These are phyloP conservation scores for Delonix regia DNA, from an alignment of 306 rosid genomes.

Conservation along the genomic window DNA sequence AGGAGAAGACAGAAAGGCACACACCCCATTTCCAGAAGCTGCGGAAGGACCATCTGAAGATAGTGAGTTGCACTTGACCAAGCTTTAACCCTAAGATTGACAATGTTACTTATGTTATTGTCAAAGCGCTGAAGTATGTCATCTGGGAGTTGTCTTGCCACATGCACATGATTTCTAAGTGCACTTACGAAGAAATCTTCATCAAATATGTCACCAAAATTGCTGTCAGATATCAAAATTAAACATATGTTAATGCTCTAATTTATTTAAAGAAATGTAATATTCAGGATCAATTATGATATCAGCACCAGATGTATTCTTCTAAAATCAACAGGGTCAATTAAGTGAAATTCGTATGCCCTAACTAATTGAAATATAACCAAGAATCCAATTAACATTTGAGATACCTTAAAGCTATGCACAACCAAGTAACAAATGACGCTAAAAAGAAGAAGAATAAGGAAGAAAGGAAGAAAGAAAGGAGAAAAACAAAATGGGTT, in stretches of 20 bases:
- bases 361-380: slow-evolving; percentile 20
- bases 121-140: slow-evolving; percentile 76
- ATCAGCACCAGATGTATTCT: background rate
- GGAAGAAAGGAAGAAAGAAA: background rate
- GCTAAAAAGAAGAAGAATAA: slow-evolving; percentile 9
- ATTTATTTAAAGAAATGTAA: slow-evolving; percentile 2
- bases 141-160: slow-evolving; percentile 78
- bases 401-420: slow-evolving; percentile 16
- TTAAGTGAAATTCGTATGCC: background rate
- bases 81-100: slow-evolving; percentile 91
- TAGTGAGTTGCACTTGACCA: slow-evolving; percentile 92
- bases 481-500: background rate
- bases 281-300: background rate
- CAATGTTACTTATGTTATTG: slow-evolving; percentile 88
- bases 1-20: slow-evolving; percentile 37
- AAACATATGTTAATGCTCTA: slow-evolving; percentile 27
- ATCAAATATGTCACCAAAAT: slow-evolving; percentile 84
- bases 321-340: slow-evolving; percentile 16
- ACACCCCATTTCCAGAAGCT: slow-evolving; percentile 74
- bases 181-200: slow-evolving; percentile 82
- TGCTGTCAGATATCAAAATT: slow-evolving; percentile 59
- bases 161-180: slow-evolving; percentile 67
- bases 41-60: slow-evolving; percentile 93
- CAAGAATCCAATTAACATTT: slow-evolving; percentile 9
- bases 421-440: slow-evolving; percentile 26